Evolutionary conservation across 2,329 filamentous ascomycete species (phyloP).

Genomic region (Nothophoma quercina): DNA sequence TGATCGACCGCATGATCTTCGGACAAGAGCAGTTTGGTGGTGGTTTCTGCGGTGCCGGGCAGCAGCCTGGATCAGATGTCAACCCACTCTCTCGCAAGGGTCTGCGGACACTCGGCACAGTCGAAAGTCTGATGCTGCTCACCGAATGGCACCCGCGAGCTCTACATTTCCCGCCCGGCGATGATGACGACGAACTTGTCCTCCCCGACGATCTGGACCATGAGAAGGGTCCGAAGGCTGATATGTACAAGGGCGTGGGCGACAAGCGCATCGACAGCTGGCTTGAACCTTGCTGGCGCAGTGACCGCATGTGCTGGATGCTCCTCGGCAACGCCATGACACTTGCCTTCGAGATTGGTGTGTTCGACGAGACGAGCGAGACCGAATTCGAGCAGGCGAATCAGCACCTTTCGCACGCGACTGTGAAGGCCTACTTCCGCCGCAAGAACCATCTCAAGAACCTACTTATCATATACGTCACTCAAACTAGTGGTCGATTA

Average conservation of each 20-base stretch:
- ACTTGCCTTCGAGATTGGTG: conserved; percentile 89
- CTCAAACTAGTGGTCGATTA: conserved; percentile 89
- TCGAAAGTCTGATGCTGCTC: conserved; percentile 91
- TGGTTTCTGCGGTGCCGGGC: conserved; percentile 79
- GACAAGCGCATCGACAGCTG: conserved; percentile 91
- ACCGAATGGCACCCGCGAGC: conserved; percentile 98
- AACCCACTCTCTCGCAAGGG: conserved; percentile 69
- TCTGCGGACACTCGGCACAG: conserved; percentile 86
- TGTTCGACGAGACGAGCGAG: conserved; percentile 90
- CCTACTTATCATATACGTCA: conserved; percentile 87
- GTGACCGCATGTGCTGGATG: conserved; percentile 98
- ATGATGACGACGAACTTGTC: conserved; percentile 70
- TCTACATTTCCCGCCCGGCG: conserved; percentile 84
- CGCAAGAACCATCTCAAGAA: conserved; percentile 83
- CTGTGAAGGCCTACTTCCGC: conserved; percentile 78
- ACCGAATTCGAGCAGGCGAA: conserved; percentile 59
- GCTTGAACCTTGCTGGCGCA: conserved; percentile 93
- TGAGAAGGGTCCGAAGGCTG: conserved; percentile 47
- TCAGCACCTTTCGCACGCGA: conserved; percentile 53
- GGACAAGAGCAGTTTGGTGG: conserved; percentile 95
- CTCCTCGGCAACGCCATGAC: conserved; percentile 89
- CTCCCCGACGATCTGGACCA: conserved; percentile 73
- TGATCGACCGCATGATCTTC: conserved; percentile 95
- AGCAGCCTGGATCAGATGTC: conserved; percentile 70
- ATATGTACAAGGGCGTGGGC: conserved; percentile 67